Percentiles rank a stretch among this genome's conserved stretches.
phyloP scores from a whole-genome alignment of 2,329 filamentous ascomycete species.

The Aspergillus fischeri region DNA sequence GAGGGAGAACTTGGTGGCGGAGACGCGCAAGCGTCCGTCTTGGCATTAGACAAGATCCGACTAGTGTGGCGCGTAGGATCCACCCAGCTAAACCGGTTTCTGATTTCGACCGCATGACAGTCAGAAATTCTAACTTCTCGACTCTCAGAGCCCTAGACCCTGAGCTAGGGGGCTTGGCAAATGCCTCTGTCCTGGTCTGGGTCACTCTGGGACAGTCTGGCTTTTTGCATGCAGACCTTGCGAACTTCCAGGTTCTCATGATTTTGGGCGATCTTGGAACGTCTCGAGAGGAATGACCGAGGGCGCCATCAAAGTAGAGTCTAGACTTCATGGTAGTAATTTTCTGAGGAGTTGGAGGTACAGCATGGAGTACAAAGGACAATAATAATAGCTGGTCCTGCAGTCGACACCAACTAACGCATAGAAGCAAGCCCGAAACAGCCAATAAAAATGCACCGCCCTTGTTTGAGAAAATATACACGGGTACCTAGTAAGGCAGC shows the following conservation, averaged over 20 bases:
- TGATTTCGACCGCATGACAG: conserved; percentile 3
- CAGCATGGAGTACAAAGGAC: background rate
- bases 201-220: background rate
- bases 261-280: background rate
- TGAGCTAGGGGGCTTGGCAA: conserved; percentile 2
- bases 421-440: background rate
- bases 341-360: background rate
- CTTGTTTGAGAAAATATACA: background rate
- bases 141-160: background rate
- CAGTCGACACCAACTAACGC: background rate
- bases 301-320: background rate
- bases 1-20: conserved; percentile 21
- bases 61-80: conserved; percentile 21
- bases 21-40: conserved; percentile 40
- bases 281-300: background rate
- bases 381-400: background rate
- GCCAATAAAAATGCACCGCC: background rate
- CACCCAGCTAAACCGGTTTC: conserved; percentile 22
- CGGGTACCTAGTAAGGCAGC: too few relatives aligned
- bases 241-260: background rate
- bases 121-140: background rate
- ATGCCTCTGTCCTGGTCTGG: background rate
- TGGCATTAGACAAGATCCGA: conserved; percentile 30
- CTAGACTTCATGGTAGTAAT: background rate
- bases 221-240: background rate